Evolutionary conservation across 140 eudicot species (phyloP).

Genomic region (Eryngium alpinum): DNA sequence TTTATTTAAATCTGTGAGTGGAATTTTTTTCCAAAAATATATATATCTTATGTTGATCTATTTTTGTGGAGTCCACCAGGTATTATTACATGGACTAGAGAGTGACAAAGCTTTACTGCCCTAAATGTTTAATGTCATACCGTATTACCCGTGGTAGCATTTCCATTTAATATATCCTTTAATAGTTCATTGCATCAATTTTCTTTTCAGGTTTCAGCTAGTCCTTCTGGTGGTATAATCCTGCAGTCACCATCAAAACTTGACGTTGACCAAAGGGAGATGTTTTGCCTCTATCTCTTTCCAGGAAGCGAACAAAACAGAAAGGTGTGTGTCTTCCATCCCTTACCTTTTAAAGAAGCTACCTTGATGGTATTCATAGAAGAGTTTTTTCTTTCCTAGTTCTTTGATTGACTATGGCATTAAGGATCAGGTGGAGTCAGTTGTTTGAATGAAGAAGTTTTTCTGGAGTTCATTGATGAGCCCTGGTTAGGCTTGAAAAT

Average conservation of each 20-base stretch:
- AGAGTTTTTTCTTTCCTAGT: not conserved
- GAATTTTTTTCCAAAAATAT: not conserved
- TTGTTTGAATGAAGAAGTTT: not conserved
- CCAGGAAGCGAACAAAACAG: slow-evolving; percentile 51
- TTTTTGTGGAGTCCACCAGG: not conserved
- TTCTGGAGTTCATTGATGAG: not conserved
- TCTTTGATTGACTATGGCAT: too few species aligned
- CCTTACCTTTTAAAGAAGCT: not conserved
- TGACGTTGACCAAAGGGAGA: slow-evolving; percentile 62
- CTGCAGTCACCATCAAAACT: slow-evolving; percentile 54
- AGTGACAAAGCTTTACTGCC: not conserved
- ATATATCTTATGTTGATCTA: not conserved
- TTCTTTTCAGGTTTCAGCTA: slow-evolving; percentile 46
- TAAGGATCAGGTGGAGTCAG: not conserved
- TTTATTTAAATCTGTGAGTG: slow-evolving; percentile 10
- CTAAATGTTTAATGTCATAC: not conserved
- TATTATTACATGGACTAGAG: not conserved
- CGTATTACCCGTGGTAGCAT: slow-evolving; percentile 1
- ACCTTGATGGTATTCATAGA: not conserved
- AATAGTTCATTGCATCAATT: not conserved
- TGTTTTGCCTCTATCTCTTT: slow-evolving; percentile 60
- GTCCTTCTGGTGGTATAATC: slow-evolving; percentile 52
- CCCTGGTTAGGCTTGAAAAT: not conserved
- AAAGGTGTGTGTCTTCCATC: slow-evolving; percentile 40
- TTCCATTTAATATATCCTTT: slow-evolving; percentile 1